phyloP scores from a whole-genome alignment of 2,329 filamentous ascomycete genomes.

The Botrytis fragariae region DNA sequence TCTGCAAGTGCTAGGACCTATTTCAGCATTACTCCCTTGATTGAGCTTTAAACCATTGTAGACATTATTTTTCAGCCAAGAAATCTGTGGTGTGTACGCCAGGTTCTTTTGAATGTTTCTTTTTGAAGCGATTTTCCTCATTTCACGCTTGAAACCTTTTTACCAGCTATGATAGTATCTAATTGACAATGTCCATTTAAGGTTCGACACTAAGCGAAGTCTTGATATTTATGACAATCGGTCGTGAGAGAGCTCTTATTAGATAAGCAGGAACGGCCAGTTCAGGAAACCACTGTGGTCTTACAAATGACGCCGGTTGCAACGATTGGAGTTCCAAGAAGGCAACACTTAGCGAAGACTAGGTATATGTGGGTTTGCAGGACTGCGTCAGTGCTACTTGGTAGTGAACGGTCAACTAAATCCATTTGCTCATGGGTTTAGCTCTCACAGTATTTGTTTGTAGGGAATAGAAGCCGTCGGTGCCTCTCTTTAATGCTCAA shows the following conservation, averaged over 20 bases:
- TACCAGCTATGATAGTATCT: neutral
- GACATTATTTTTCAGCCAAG: neutral
- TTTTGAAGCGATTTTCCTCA: neutral
- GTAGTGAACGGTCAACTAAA: neutral
- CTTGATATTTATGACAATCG: neutral
- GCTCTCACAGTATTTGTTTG: neutral
- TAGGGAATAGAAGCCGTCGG: neutral
- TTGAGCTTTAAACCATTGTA: neutral
- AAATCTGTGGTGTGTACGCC: neutral
- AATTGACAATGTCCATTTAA: neutral
- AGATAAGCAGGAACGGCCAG: neutral
- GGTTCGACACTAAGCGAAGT: neutral
- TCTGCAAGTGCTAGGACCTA: neutral
- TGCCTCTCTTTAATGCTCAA: neutral
- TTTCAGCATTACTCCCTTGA: neutral
- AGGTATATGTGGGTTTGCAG: neutral
- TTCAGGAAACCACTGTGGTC: neutral
- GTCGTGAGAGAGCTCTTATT: neutral
- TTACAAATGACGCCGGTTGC: neutral
- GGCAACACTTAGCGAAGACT: neutral
- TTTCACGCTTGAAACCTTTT: neutral
- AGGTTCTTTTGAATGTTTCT: neutral
- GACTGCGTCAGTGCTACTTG: neutral
- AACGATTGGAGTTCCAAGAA: neutral
- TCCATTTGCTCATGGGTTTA: neutral